phyloP scores from a whole-genome alignment of 495 filamentous ascomycete species.

The Cercophora sp. region DNA sequence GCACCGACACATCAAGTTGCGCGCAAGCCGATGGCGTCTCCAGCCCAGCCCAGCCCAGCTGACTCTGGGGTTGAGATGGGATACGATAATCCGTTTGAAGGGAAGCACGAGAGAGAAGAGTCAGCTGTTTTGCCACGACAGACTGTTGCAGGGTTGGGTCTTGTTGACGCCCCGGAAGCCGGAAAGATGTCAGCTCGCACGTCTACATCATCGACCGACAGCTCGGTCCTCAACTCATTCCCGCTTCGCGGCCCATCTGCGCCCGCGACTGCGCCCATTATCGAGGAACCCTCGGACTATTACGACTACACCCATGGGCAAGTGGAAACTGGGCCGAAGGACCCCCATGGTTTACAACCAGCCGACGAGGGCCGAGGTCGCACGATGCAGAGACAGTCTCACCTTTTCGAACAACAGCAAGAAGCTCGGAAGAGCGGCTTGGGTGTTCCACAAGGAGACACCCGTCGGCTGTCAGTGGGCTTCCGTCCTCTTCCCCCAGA shows the following conservation, averaged over 20 bases:
- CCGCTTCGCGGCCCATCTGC: conserved; percentile 8
- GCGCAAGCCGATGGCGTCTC: conserved; percentile 23
- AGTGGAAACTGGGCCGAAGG: conserved; percentile 11
- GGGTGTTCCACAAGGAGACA: conserved; percentile 58
- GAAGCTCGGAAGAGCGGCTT: conserved; percentile 38
- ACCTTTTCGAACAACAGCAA: conserved; percentile 29
- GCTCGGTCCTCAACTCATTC: conserved; percentile 9
- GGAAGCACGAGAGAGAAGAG: conserved; percentile 14
- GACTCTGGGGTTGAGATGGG: conserved; percentile 25
- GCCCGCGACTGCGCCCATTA: conserved; percentile 10
- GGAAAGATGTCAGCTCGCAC: conserved; percentile 18
- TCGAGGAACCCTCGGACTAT: conserved; percentile 28
- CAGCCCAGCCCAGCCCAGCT: conserved; percentile 20
- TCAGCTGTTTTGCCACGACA: conserved; percentile 14
- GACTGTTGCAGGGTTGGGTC: conserved; percentile 18
- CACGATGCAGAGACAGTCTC: conserved; percentile 33
- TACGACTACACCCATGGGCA: conserved; percentile 24
- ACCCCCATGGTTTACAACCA: conserved; percentile 12
- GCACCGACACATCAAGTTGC: conserved; percentile 26
- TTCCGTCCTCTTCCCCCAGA: conserved; percentile 90
- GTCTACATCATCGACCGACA: conserved; percentile 15
- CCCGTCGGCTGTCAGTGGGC: conserved; percentile 76
- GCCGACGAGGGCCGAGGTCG: conserved; percentile 27
- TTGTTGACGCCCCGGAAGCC: conserved; percentile 16
- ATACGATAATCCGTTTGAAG: conserved; percentile 21